These are phyloP conservation scores for Butyriboletus loyo DNA, from an alignment of 768 basidiomycete species.

Conservation along the genomic window DNA sequence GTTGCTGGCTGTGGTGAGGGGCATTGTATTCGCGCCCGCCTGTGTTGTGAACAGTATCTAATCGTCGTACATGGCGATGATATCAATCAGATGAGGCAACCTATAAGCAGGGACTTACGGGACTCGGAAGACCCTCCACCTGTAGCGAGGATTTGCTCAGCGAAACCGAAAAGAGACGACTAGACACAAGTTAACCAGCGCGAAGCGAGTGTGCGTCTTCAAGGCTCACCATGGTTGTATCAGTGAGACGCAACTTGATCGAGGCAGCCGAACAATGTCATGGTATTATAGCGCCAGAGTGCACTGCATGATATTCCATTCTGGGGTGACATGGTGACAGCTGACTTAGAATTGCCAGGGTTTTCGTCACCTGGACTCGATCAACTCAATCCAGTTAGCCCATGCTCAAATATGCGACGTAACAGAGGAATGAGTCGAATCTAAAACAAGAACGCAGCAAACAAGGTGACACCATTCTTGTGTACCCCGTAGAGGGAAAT, in stretches of 20 bases:
- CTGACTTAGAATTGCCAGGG: slow-evolving; percentile 7
- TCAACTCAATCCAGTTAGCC: neutral
- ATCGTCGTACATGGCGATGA: slow-evolving; percentile 7
- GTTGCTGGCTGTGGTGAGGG: slow-evolving; percentile 42
- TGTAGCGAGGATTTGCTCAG: slow-evolving; percentile 60
- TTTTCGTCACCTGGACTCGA: neutral
- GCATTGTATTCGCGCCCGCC: slow-evolving; percentile 65
- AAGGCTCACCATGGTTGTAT: slow-evolving; percentile 26
- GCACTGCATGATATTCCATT: slow-evolving; percentile 23
- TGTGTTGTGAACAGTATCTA: slow-evolving; percentile 50
- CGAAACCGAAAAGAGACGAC: slow-evolving; percentile 69
- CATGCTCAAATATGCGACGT: neutral
- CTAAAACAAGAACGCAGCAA: neutral
- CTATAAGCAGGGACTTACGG: slow-evolving; percentile 1
- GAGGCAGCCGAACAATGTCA: slow-evolving; percentile 10
- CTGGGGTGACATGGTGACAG: slow-evolving; percentile 19
- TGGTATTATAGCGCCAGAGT: slow-evolving; percentile 8
- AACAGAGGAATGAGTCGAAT: neutral
- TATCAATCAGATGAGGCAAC: slow-evolving; percentile 8
- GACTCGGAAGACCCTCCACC: slow-evolving; percentile 22
- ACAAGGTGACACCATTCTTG: neutral
- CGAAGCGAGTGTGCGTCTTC: too few species aligned
- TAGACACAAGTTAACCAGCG: slow-evolving; percentile 22
- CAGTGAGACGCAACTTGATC: slow-evolving; percentile 6
- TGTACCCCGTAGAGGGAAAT: neutral